Conservation (phyloP, 2,329 filamentous ascomycete genomes). For the Trichoderma harzianum region DNA sequence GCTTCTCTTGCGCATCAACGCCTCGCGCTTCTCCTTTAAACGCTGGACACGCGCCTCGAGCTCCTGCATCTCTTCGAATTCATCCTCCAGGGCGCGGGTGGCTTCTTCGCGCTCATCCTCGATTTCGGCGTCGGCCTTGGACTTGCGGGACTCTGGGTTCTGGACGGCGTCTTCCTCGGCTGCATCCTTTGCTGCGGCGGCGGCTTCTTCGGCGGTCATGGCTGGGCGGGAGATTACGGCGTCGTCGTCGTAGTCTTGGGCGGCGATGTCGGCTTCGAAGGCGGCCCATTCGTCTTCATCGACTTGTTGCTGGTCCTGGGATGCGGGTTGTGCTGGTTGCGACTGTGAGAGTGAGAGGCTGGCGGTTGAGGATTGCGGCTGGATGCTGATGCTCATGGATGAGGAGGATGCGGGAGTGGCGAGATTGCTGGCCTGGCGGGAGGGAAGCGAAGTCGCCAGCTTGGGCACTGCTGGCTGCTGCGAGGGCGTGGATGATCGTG, state of each 20-base stretch:
- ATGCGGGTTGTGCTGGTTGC: constrained; percentile 2
- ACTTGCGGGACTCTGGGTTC: constrained; percentile 42
- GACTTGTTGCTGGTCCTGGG: constrained; percentile 28
- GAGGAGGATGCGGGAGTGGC: constrained; percentile 14
- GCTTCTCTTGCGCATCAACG: constrained; percentile 44
- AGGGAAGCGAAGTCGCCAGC: constrained; percentile 30
- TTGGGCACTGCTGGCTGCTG: background rate
- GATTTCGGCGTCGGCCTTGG: constrained; percentile 52
- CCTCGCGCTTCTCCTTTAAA: constrained; percentile 69
- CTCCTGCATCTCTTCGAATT: constrained; percentile 80
- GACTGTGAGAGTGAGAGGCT: constrained; percentile 20
- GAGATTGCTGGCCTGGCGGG: constrained; percentile 27
- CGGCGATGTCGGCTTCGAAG: constrained; percentile 77
- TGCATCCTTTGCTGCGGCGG: constrained; percentile 50
- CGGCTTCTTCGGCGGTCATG: constrained; percentile 61
- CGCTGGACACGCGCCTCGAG: constrained; percentile 68
- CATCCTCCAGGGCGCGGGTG: constrained; percentile 66
- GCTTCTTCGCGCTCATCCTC: constrained; percentile 75
- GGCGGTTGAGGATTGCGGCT: background rate
- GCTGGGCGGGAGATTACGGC: constrained; percentile 68
- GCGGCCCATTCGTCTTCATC: constrained; percentile 84
- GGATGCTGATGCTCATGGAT: constrained; percentile 4
- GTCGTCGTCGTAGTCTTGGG: constrained; percentile 39
- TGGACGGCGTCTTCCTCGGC: constrained; percentile 36
- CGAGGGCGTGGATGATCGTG: constrained; percentile 59